These are phyloP conservation scores for Fusarium palustre DNA, from an alignment of 2,329 filamentous ascomycete genomes.

Conservation along the genomic window DNA sequence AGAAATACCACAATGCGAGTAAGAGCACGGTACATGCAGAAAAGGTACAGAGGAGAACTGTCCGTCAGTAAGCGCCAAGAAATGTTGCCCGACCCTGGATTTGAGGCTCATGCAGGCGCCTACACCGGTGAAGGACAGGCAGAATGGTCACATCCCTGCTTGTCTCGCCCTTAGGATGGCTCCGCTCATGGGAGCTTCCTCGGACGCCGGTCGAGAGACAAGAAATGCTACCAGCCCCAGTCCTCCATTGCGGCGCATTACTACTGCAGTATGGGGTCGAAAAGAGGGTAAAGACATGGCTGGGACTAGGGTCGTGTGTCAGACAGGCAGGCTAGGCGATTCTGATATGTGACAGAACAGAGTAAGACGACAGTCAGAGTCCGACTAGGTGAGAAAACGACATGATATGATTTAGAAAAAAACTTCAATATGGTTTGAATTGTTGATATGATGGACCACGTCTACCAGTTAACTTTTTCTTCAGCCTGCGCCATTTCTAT, in stretches of 20 bases:
- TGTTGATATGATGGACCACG: slow-evolving; percentile 1
- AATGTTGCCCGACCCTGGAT: slow-evolving; percentile 5
- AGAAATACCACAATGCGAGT: not conserved
- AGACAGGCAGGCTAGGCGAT: slow-evolving; percentile 1
- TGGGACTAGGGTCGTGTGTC: slow-evolving; percentile 7
- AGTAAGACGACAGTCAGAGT: not conserved
- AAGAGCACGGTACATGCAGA: not conserved
- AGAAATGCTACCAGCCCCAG: slow-evolving; percentile 3
- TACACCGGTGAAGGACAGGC: slow-evolving; percentile 29
- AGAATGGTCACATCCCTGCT: slow-evolving; percentile 9
- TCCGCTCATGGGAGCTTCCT: slow-evolving; percentile 38
- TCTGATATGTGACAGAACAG: slow-evolving; percentile 33
- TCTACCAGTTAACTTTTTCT: not conserved
- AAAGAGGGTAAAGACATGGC: not conserved
- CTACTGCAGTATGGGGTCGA: not conserved
- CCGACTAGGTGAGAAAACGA: not conserved
- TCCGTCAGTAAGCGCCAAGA: slow-evolving; percentile 10
- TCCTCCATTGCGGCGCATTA: not conserved
- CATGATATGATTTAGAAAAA: slow-evolving; percentile 4
- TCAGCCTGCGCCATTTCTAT: not conserved
- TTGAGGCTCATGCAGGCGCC: slow-evolving; percentile 36
- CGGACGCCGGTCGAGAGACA: slow-evolving; percentile 24
- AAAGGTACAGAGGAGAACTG: not conserved
- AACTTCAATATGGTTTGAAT: not conserved
- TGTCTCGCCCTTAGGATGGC: slow-evolving; percentile 2